Percentiles rank a stretch among this genome's conserved stretches.
Conservation (phyloP, 192 early-diverging fungal species). For the Coemansia sp. region DNA sequence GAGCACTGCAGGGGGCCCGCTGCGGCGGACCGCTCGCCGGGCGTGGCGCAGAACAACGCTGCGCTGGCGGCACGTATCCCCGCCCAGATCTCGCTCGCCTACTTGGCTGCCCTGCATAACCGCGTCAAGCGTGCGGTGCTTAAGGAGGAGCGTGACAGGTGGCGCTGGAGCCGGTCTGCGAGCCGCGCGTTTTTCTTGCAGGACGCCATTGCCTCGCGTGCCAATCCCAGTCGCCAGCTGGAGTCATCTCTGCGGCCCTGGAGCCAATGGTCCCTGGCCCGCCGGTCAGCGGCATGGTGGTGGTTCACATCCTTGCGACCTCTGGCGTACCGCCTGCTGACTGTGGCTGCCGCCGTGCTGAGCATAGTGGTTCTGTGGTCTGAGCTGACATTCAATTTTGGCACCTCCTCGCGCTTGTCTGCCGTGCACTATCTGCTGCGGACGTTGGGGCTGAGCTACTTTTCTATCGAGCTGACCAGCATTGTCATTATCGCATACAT, state of each 20-base stretch:
- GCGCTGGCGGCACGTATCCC: slow-evolving; percentile 47
- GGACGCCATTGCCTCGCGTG: slow-evolving; percentile 76
- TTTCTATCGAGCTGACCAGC: slow-evolving; percentile 63
- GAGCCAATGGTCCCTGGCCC: slow-evolving; percentile 44
- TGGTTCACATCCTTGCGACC: slow-evolving; percentile 85
- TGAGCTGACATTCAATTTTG: slow-evolving; percentile 86
- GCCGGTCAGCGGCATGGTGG: slow-evolving; percentile 71
- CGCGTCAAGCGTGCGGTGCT: slow-evolving; percentile 71
- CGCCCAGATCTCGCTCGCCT: slow-evolving; percentile 61
- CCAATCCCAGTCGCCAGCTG: slow-evolving; percentile 65
- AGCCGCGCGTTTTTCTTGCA: slow-evolving; percentile 80
- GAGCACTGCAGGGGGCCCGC: slow-evolving; percentile 53
- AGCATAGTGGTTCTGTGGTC: slow-evolving; percentile 89
- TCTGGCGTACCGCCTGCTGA: slow-evolving; percentile 58
- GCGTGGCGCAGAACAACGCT: neutral
- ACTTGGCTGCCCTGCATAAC: slow-evolving; percentile 70
- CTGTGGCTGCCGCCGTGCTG: slow-evolving; percentile 63
- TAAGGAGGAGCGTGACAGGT: slow-evolving; percentile 73
- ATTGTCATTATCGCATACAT: slow-evolving; percentile 85
- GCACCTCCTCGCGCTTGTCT: slow-evolving; percentile 64
- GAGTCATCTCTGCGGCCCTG: slow-evolving; percentile 60
- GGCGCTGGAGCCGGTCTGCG: slow-evolving; percentile 79
- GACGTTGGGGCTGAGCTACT: slow-evolving; percentile 60
- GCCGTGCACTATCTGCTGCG: slow-evolving; percentile 70
- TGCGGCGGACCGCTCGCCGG: neutral